These are phyloP conservation scores for Coemansia sp. DNA, from an alignment of 192 early-diverging fungal species.

Conservation along the genomic window DNA sequence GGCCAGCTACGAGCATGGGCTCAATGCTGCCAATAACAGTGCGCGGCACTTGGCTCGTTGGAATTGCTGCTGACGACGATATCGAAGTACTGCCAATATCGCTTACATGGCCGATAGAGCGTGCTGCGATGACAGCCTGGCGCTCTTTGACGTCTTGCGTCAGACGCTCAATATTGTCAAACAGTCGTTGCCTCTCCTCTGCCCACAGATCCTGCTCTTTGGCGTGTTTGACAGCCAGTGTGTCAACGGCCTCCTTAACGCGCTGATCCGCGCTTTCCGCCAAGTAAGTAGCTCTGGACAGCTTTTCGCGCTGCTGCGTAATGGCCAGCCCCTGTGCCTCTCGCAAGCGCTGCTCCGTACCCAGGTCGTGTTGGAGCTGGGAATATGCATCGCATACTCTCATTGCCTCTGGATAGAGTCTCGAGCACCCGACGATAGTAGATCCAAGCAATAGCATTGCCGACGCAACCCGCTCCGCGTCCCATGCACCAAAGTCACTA, in stretches of 20 bases:
- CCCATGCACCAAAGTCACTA: slow-evolving; percentile 4
- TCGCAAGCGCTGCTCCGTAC: slow-evolving; percentile 49
- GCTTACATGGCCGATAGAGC: neutral
- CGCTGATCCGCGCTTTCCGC: slow-evolving; percentile 44
- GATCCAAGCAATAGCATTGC: slow-evolving; percentile 33
- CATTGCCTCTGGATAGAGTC: slow-evolving; percentile 29
- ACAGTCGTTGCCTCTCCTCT: slow-evolving; percentile 48
- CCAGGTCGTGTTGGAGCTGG: slow-evolving; percentile 37
- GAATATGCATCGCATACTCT: slow-evolving; percentile 22
- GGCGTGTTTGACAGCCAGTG: slow-evolving; percentile 25
- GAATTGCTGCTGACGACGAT: neutral
- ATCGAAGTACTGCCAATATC: neutral
- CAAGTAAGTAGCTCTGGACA: slow-evolving; percentile 28
- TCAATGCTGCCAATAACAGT: slow-evolving; percentile 41
- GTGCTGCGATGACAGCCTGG: slow-evolving; percentile 11
- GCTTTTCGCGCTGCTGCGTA: slow-evolving; percentile 50
- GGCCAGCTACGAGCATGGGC: slow-evolving; percentile 2
- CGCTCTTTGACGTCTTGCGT: slow-evolving; percentile 31
- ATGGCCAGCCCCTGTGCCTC: slow-evolving; percentile 54
- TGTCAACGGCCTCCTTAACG: slow-evolving; percentile 31
- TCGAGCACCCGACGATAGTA: slow-evolving; percentile 27
- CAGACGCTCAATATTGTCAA: slow-evolving; percentile 52
- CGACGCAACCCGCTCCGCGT: slow-evolving; percentile 18
- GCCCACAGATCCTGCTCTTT: slow-evolving; percentile 29
- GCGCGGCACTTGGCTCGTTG: neutral